Base-by-base conservation (phyloP, 129 eudicot genomes). In the Saussurea involucrata region DNA sequence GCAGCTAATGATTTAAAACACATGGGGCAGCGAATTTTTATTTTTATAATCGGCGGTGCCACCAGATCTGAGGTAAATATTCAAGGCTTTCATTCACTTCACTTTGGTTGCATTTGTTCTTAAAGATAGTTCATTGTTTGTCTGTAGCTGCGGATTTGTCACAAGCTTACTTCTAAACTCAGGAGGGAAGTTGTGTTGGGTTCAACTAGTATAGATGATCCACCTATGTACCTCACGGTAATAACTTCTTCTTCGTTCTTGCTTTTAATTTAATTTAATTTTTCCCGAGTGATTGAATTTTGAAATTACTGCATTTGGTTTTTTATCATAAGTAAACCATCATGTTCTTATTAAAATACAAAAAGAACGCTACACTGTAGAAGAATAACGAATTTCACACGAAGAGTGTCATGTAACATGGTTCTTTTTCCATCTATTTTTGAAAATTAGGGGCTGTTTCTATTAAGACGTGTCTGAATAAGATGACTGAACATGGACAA, bases 11-110 rank as follows among this genome's bases (percentile, higher is more conserved):
- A 95, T 79, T 86, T 86, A 63, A 95, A 88, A 88, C 94, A 80
- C 86, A 90, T 92, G 99, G 99, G 97, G n/a, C 96, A 87, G 34
- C 91, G 99, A 42, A 92, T 92, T 31, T 92, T 95, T 73, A 82
- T 92, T 28, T 95, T 95, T 76, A 85, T 95, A 12, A 88, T 95
- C 64, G 99, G 99, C 27, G 97, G 99, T 37, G 97, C 97, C 73
- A 95, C 97, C 63, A 72, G 99, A 85, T 92, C 97, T 33, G 99
- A 95, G 99, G 99, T 95, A 86, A 75, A 15, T 10, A 20, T 74
- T 36, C 3, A 12, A 46, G 21, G 61, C 17, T 32, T 66, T 29
- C 58, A 13, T 44, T 27, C 55, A 29, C 17, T 31, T 24, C 33
- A 66, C 20, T 25, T 68, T 3, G 24, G 67, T 82, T 79, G n/a